These are phyloP conservation scores for Camellia oleifera DNA, from an alignment of 179 eudicot species.

Conservation along the genomic window DNA sequence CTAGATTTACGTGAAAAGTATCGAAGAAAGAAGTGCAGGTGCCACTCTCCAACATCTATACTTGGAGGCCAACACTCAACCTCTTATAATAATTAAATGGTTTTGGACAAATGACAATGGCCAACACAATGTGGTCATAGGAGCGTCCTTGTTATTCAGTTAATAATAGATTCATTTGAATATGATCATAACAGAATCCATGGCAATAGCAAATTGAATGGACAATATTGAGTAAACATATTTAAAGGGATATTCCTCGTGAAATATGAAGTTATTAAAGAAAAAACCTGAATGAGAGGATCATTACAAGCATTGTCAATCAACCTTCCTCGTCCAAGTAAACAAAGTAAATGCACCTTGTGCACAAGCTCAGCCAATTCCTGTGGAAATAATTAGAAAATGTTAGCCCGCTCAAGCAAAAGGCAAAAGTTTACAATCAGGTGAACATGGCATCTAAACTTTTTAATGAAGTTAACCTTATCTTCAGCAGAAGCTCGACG, in stretches of 20 bases:
- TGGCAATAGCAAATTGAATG: not conserved
- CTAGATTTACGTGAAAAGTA: slow-evolving; percentile 2
- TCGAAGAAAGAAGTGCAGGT: not conserved
- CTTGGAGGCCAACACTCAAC: not conserved
- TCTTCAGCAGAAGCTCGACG: slow-evolving; percentile 85
- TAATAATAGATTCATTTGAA: not conserved
- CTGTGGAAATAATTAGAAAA: slow-evolving; percentile 31
- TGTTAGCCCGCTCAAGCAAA: not conserved
- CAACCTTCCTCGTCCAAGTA: slow-evolving; percentile 85
- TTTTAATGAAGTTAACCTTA: slow-evolving; percentile 47
- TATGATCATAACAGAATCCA: not conserved
- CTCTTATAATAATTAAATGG: not conserved
- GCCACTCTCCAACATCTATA: not conserved
- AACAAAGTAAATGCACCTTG: slow-evolving; percentile 83
- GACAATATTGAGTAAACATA: not conserved
- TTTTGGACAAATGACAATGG: not conserved
- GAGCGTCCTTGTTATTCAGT: not conserved
- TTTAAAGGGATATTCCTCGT: not conserved
- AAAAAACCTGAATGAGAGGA: slow-evolving; percentile 81
- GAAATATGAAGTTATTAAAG: not conserved
- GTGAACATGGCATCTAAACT: not conserved
- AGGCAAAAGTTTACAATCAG: slow-evolving; percentile 6
- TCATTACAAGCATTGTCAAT: slow-evolving; percentile 82
- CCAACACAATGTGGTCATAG: not conserved
- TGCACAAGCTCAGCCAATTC: slow-evolving; percentile 89